Evolutionary conservation across 1,284 basidiomycete genomes (phyloP).

Genomic region (Ganoderma sinense): DNA sequence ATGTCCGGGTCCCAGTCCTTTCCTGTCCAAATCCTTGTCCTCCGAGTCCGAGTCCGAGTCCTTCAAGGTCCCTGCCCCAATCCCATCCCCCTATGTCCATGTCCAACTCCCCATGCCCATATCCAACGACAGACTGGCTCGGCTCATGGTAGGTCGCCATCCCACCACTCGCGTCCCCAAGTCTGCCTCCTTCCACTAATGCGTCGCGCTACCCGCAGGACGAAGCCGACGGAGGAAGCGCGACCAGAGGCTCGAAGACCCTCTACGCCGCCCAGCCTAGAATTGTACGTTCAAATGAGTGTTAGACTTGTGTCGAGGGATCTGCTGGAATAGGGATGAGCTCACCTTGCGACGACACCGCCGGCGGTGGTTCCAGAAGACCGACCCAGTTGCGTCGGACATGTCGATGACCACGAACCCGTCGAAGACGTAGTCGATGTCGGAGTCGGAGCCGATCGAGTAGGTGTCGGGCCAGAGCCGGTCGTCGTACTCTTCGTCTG

Average conservation of each 20-base stretch:
- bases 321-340: not conserved
- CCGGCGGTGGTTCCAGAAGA: not conserved
- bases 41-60: too few species aligned
- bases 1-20: too few species aligned
- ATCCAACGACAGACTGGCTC: not conserved
- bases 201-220: too few species aligned
- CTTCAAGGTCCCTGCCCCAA: too few species aligned
- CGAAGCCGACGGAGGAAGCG: too few species aligned
- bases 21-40: too few species aligned
- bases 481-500: not conserved
- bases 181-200: not conserved
- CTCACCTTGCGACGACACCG: conserved; percentile 1
- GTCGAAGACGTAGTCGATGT: not conserved
- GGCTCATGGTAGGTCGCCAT: not conserved
- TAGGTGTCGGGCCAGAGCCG: conserved; percentile 2
- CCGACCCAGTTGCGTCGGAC: not conserved
- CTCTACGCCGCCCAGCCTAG: not conserved
- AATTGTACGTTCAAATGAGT: not conserved
- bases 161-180: not conserved
- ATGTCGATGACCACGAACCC: conserved; percentile 1
- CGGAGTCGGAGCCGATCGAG: not conserved
- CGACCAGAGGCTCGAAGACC: not conserved
- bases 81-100: not conserved
- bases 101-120: not conserved
- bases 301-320: too few species aligned